Evolutionary conservation across 2,329 filamentous ascomycete species (phyloP), one percentile per base, ranked within the genome.

Genomic region (Dactylellina sp.): DNA sequence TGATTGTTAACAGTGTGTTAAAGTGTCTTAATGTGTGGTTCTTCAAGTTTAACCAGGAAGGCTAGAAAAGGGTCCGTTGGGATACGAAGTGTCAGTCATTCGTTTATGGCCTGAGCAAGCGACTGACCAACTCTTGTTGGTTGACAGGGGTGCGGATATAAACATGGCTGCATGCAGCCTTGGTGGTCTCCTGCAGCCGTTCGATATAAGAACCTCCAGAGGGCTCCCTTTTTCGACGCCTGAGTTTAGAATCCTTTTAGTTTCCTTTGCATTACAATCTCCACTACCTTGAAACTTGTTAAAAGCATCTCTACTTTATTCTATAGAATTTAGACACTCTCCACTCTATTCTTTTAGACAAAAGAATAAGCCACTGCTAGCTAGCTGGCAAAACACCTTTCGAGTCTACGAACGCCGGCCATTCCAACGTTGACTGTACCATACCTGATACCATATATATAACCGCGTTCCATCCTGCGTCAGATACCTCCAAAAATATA

Each of bases 81-180:
- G 63, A 60, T 39, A 59, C 44, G 63, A 49, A 20, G 32, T 37
- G 53, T 32, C 46, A 66, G 70, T 74, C 70, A 66, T 65, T 74
- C 61, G 70, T 65, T 74, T 56, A 66, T 74, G 70, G 61, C 56
- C 70, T 74, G 70, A 74, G 68, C 42, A 18, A 28, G 5, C 24
- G 25, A 24, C 32, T 53, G 47, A 3, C 25, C 16, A 22, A 22
- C 39, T n/a, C 39, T n/a, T n/a, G n/a, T n/a, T 49, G 52, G 16
- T 9, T 32, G 42, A 39, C 42, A 57, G 35, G 50, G 62, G 28
- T 47, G 16, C 28, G 18, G n/a, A 47, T 56, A 39, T 65, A 57
- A 56, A 32, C 40, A 18, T 55, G 47, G 11, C 42, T 68, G 63
- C 63, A 55, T 64, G 49, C 39, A 37, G 28, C 39, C 16, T 55